These are phyloP conservation scores for Pyrenochaeta sp. DNA, from an alignment of 2,329 filamentous ascomycete species.

Conservation along the genomic window DNA sequence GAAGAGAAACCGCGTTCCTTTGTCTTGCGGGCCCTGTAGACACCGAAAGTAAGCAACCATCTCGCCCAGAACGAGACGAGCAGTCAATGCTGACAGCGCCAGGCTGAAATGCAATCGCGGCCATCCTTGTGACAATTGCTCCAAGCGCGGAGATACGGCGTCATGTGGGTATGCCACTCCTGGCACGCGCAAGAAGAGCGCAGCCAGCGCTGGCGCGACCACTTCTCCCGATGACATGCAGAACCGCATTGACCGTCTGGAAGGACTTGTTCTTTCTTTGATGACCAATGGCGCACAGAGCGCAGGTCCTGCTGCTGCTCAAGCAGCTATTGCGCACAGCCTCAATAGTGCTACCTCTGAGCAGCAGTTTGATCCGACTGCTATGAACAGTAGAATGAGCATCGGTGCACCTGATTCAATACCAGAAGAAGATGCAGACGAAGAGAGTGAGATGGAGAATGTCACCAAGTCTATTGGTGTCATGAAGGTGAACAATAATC, in stretches of 20 bases:
- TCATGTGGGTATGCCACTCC: slow-evolving; percentile 84
- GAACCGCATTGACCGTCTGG: slow-evolving; percentile 93
- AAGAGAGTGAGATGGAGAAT: slow-evolving; percentile 70
- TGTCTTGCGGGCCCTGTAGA: slow-evolving; percentile 91
- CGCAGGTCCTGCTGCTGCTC: slow-evolving; percentile 66
- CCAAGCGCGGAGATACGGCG: slow-evolving; percentile 81
- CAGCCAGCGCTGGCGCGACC: slow-evolving; percentile 63
- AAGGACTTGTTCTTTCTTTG: slow-evolving; percentile 88
- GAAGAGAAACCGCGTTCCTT: slow-evolving; percentile 88
- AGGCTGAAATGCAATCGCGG: slow-evolving; percentile 91
- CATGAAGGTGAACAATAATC: slow-evolving; percentile 62
- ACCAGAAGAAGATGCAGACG: slow-evolving; percentile 60
- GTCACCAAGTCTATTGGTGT: slow-evolving; percentile 61
- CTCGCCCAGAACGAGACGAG: not conserved
- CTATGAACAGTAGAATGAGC: slow-evolving; percentile 64
- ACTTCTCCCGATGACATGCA: slow-evolving; percentile 93
- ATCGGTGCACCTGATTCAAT: slow-evolving; percentile 65
- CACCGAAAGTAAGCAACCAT: slow-evolving; percentile 77
- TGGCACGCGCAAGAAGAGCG: slow-evolving; percentile 75
- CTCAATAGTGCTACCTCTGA: slow-evolving; percentile 52
- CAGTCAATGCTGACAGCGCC: slow-evolving; percentile 25
- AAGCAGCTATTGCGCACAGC: slow-evolving; percentile 63
- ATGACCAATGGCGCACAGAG: slow-evolving; percentile 87
- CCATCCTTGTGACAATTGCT: slow-evolving; percentile 92
- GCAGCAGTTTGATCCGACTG: slow-evolving; percentile 59